Evolutionary conservation across 2,329 filamentous ascomycete genomes (phyloP).

Genomic region (Epichloe brachyelytri): DNA sequence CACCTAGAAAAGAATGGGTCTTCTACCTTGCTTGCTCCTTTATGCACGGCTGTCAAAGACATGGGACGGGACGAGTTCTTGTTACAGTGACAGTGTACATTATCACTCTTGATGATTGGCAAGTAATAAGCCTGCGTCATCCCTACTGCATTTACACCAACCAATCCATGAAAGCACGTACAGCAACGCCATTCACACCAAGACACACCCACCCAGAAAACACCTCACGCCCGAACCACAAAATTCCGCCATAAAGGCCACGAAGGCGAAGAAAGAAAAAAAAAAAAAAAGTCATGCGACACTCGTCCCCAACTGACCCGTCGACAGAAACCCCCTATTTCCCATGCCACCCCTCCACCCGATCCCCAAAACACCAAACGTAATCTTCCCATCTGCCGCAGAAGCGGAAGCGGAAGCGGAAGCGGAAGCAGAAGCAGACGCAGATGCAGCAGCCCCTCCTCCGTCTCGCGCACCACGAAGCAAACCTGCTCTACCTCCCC

Average conservation of each 20-base stretch:
- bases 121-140: too few relatives aligned
- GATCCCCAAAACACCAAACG: constrained; percentile 72
- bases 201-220: too few relatives aligned
- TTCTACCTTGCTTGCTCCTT: too few relatives aligned
- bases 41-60: too few relatives aligned
- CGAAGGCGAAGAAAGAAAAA: too few relatives aligned
- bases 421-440: background rate
- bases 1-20: too few relatives aligned
- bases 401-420: constrained; percentile 19
- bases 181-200: too few relatives aligned
- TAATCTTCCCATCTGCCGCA: constrained; percentile 41
- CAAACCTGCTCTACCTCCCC: constrained; percentile 53
- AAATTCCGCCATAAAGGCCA: background rate
- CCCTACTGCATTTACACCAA: too few relatives aligned
- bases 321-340: constrained; percentile 74
- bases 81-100: too few relatives aligned
- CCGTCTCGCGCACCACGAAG: constrained; percentile 40
- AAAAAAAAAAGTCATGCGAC: constrained; percentile 9
- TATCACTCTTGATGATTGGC: too few relatives aligned
- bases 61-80: too few relatives aligned
- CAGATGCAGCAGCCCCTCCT: constrained; percentile 22
- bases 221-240: background rate
- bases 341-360: constrained; percentile 88
- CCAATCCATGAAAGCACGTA: too few relatives aligned
- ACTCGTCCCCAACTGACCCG: constrained; percentile 60